Conservation (phyloP, 2,329 filamentous ascomycete species). For the Calonectria crousiana region DNA sequence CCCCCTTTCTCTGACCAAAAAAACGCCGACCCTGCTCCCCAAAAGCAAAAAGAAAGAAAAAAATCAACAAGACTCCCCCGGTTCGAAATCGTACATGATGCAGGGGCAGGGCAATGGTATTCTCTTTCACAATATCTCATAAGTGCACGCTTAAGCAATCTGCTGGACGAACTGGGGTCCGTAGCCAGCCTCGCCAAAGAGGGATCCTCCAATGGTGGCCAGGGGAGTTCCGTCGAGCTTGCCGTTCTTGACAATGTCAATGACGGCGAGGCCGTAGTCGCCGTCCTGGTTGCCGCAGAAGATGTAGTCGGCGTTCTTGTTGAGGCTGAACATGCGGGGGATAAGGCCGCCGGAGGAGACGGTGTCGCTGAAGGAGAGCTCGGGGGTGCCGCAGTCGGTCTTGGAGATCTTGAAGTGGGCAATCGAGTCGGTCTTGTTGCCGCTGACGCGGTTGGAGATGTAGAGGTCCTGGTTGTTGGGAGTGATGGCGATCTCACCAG, state of each 20-base stretch:
- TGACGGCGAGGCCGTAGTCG: conserved; percentile 53
- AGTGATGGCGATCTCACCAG: conserved; percentile 59
- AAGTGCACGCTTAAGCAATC: conserved; percentile 28
- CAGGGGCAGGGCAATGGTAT: background rate
- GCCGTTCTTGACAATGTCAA: conserved; percentile 49
- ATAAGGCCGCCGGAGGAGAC: conserved; percentile 51
- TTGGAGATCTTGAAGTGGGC: conserved; percentile 56
- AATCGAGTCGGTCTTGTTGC: conserved; percentile 59
- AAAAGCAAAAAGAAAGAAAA: background rate
- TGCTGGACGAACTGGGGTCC: conserved; percentile 52
- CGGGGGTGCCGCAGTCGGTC: conserved; percentile 36
- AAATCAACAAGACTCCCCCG: background rate
- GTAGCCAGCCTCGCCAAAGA: conserved; percentile 44
- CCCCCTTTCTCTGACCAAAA: background rate
- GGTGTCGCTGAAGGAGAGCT: conserved; percentile 49
- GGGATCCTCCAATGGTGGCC: conserved; percentile 39
- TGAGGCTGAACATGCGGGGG: conserved; percentile 62
- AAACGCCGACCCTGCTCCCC: background rate
- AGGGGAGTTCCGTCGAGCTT: conserved; percentile 44
- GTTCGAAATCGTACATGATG: background rate
- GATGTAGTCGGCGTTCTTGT: conserved; percentile 51
- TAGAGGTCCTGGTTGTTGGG: conserved; percentile 60
- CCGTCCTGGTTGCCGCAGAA: conserved; percentile 64
- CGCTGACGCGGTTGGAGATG: conserved; percentile 64
- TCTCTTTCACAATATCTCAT: background rate